Conservation (phyloP, 306 rosid species). For the Adenanthera pavonina region DNA sequence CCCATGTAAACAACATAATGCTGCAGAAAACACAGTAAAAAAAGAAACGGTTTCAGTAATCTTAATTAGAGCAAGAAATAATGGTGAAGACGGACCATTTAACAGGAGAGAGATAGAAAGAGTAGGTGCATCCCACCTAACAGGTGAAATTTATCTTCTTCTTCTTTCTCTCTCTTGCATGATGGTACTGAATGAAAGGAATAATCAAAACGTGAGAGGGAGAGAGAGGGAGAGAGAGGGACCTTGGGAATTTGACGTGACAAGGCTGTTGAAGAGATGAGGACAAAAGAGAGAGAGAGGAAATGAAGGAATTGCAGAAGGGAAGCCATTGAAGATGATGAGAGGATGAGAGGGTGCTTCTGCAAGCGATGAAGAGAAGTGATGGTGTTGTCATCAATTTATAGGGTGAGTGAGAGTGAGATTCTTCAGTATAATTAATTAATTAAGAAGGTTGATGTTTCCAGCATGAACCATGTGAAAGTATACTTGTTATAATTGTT, state of each 20-base stretch:
- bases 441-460: constrained; percentile 33
- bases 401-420: constrained; percentile 43
- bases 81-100: too few species aligned
- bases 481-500: constrained; percentile 37
- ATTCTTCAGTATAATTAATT: not conserved
- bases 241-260: constrained; percentile 77
- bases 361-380: constrained; percentile 20
- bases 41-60: not conserved
- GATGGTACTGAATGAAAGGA: not conserved
- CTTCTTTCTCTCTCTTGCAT: not conserved
- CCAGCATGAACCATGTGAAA: constrained; percentile 47
- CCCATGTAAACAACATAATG: constrained; percentile 93
- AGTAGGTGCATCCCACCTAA: not conserved
- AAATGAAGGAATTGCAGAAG: constrained; percentile 44
- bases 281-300: constrained; percentile 46
- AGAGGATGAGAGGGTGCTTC: constrained; percentile 6
- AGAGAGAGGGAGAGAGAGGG: not conserved
- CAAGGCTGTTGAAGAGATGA: constrained; percentile 38
- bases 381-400: constrained; percentile 38
- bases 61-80: not conserved
- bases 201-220: not conserved
- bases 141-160: not conserved
- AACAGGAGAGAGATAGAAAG: too few species aligned
- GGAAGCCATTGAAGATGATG: constrained; percentile 55
- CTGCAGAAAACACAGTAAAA: constrained; percentile 44